Conservation (phyloP, 768 basidiomycete species). For the Suillus subluteus region DNA sequence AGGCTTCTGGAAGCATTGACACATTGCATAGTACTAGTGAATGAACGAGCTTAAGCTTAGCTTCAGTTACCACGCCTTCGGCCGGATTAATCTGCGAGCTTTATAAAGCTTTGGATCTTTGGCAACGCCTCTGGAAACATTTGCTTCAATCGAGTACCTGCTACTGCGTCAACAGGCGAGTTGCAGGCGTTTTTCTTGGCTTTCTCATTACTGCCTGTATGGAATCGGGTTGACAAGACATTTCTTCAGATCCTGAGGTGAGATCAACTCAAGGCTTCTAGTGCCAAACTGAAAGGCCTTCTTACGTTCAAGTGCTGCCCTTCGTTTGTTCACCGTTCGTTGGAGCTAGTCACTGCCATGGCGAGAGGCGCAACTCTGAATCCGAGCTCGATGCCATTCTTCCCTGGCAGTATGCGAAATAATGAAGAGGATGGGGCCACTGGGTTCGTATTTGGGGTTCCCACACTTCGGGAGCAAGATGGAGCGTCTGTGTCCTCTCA, state of each 20-base stretch:
- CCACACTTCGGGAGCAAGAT: slow-evolving; percentile 46
- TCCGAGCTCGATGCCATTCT: slow-evolving; percentile 84
- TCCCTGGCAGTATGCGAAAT: slow-evolving; percentile 64
- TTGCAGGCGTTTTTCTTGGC: slow-evolving; percentile 7
- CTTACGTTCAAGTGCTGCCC: slow-evolving; percentile 20
- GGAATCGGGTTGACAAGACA: slow-evolving; percentile 28
- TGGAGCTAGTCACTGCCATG: slow-evolving; percentile 47
- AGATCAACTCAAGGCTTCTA: slow-evolving; percentile 17
- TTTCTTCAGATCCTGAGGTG: slow-evolving; percentile 24
- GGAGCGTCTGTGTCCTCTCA: slow-evolving; percentile 57
- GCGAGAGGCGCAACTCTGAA: slow-evolving; percentile 78
- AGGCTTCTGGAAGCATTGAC: not conserved
- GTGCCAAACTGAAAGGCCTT: not conserved
- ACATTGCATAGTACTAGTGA: slow-evolving; percentile 1
- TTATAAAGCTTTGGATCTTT: slow-evolving; percentile 19
- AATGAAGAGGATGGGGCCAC: slow-evolving; percentile 56
- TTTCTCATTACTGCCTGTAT: slow-evolving; percentile 25
- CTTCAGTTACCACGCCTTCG: slow-evolving; percentile 26
- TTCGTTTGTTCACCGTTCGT: slow-evolving; percentile 24
- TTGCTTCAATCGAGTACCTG: slow-evolving; percentile 17
- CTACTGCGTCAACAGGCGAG: slow-evolving; percentile 13
- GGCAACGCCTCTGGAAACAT: slow-evolving; percentile 23
- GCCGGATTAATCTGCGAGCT: slow-evolving; percentile 19
- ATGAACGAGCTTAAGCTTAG: not conserved
- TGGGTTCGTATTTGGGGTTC: slow-evolving; percentile 49